Percentiles rank a stretch among this genome's conserved stretches.
Evolutionary conservation across 2,329 filamentous ascomycete species (phyloP).

Genomic region (Cladorrhinum sp.): DNA sequence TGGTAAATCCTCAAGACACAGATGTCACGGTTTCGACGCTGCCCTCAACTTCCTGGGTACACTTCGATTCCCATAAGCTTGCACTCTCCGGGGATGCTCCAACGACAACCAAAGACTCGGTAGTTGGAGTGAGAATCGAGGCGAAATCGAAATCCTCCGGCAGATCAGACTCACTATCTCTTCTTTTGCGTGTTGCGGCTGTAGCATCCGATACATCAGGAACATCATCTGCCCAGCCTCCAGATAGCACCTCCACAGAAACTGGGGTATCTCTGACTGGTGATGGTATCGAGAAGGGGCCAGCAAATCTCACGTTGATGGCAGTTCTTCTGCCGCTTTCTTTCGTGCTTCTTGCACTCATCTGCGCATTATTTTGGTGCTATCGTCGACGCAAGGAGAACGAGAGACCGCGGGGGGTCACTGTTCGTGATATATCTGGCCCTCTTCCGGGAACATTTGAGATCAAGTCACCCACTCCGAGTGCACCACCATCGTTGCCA

Average conservation of each 20-base stretch:
- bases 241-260: slow-evolving; percentile 20
- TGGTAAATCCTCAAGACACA: slow-evolving; percentile 40
- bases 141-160: slow-evolving; percentile 34
- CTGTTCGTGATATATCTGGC: slow-evolving; percentile 31
- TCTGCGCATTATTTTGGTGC: slow-evolving; percentile 33
- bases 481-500: slow-evolving; percentile 8
- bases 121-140: slow-evolving; percentile 27
- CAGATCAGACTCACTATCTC: slow-evolving; percentile 37
- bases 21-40: slow-evolving; percentile 36
- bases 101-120: slow-evolving; percentile 28
- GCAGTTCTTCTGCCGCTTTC: slow-evolving; percentile 45
- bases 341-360: slow-evolving; percentile 36
- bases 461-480: slow-evolving; percentile 20
- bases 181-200: slow-evolving; percentile 36
- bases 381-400: slow-evolving; percentile 28
- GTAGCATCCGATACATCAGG: neutral
- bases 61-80: slow-evolving; percentile 33
- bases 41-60: slow-evolving; percentile 44
- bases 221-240: slow-evolving; percentile 6
- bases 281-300: slow-evolving; percentile 24
- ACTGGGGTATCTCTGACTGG: slow-evolving; percentile 21
- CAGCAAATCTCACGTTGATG: slow-evolving; percentile 36
- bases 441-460: slow-evolving; percentile 33
- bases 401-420: slow-evolving; percentile 19
- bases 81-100: slow-evolving; percentile 43